Percentiles rank a stretch among this genome's conserved stretches.
Conservation (phyloP, 2,329 filamentous ascomycete genomes). For the Fusarium luffae region DNA sequence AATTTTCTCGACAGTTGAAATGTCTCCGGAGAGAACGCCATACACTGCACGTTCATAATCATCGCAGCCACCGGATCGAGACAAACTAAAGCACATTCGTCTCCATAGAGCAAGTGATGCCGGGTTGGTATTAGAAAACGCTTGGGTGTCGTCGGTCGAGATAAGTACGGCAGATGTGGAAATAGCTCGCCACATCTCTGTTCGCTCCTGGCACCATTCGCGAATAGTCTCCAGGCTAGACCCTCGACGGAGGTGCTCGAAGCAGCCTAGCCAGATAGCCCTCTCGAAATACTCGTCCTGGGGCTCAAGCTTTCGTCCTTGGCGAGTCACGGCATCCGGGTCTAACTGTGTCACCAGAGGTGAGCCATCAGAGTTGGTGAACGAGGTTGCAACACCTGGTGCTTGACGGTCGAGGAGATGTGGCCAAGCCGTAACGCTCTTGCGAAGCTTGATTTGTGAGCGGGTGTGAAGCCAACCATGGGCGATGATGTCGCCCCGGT, state of each 20-base stretch:
- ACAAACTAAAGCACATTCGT: slow-evolving; percentile 78
- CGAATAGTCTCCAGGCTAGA: slow-evolving; percentile 77
- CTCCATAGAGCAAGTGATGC: slow-evolving; percentile 74
- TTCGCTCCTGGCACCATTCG: slow-evolving; percentile 86
- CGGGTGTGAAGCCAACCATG: slow-evolving; percentile 95
- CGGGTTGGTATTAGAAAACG: slow-evolving; percentile 50
- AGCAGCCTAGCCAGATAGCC: slow-evolving; percentile 93
- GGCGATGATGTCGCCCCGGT: slow-evolving; percentile 83
- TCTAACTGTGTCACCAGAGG: slow-evolving; percentile 87
- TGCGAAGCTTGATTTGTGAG: slow-evolving; percentile 88
- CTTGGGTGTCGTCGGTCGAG: slow-evolving; percentile 59
- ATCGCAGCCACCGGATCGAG: slow-evolving; percentile 75
- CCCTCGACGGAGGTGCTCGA: slow-evolving; percentile 91
- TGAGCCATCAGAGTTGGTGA: slow-evolving; percentile 69
- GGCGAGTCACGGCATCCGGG: slow-evolving; percentile 86
- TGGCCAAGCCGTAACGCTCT: slow-evolving; percentile 77
- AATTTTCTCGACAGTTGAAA: slow-evolving; percentile 79
- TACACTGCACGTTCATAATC: slow-evolving; percentile 91
- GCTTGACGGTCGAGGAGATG: slow-evolving; percentile 73
- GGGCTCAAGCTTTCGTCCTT: slow-evolving; percentile 78
- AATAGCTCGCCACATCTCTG: slow-evolving; percentile 89
- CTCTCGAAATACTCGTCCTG: slow-evolving; percentile 91
- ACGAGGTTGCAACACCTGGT: slow-evolving; percentile 64
- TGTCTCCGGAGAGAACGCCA: slow-evolving; percentile 87
- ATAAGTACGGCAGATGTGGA: slow-evolving; percentile 80